phyloP scores from a whole-genome alignment of 129 eudicot genomes.

The Mikania micrantha region DNA sequence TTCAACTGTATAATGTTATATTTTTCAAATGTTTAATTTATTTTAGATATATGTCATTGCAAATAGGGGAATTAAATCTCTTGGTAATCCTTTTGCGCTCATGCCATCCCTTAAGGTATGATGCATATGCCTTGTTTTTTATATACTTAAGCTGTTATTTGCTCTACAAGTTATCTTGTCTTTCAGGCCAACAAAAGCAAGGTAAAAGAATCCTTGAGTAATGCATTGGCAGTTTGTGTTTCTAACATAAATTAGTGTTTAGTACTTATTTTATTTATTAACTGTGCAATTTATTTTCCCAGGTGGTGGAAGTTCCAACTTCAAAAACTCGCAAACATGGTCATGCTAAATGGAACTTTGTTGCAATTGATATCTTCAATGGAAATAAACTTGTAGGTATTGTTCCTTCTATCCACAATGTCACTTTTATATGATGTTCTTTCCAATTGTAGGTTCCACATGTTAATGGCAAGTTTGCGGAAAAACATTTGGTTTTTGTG shows the following conservation, averaged over 20 bases:
- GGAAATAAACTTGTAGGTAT: constrained; percentile 74
- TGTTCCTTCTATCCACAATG: constrained; percentile 79
- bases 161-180: neutral
- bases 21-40: neutral
- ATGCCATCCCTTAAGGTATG: constrained; percentile 75
- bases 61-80: constrained; percentile 55
- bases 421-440: constrained; percentile 13
- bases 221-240: constrained; percentile 32
- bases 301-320: constrained; percentile 84
- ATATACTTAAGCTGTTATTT: neutral
- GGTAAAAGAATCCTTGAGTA: constrained; percentile 47
- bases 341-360: constrained; percentile 78
- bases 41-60: constrained; percentile 78
- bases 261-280: neutral
- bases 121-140: neutral
- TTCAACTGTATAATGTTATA: neutral
- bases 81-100: constrained; percentile 68
- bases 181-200: constrained; percentile 52
- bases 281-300: neutral
- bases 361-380: constrained; percentile 67
- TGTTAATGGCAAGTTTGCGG: constrained; percentile 60
- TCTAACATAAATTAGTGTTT: neutral
- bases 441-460: constrained; percentile 48
- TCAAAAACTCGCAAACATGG: constrained; percentile 80
- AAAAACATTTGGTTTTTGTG: neutral